Base-by-base conservation (phyloP, 2,329 filamentous ascomycete genomes). In the Aspergillus transmontanensis region DNA sequence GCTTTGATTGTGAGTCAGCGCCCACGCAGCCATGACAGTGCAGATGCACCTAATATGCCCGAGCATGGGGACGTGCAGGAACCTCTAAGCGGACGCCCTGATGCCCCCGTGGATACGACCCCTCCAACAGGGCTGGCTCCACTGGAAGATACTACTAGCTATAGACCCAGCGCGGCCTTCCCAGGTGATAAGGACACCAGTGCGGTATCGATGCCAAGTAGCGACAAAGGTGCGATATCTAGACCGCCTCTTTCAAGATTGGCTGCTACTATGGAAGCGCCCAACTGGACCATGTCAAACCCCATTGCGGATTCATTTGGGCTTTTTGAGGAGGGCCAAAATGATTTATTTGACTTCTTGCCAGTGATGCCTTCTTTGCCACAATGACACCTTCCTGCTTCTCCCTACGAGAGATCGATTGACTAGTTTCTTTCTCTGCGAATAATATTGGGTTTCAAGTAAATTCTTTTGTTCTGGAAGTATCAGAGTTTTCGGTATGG, bases 301-400 rank as follows among this genome's bases (percentile, higher is more conserved):
- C 73, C 75, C 1, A 76, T 77, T 62, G 75, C 75, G 9, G 75
- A 77, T 54, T 77, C 75, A 3, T 77, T 77, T 48, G 75, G 74
- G 6, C 66, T 77, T 10, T 77, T 77, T 34, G 75, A 77, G 46
- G 75, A 77, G 55, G 74, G 72, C 2, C 75, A 77, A 60, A 75
- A 74, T 34, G 75, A 77, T 58, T 71, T 77, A 21, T 77, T 77
- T 64, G 75, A 77, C 58, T 77, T 77, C 60, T 63, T 77, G 34
- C 75, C 75, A 21, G 72, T 72, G 61, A 75, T 76, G 73, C 73
- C 74, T 12, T 72, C 71, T 34, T 66, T 75, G 51, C 72, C 73
- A 41, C 64, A 65, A 53, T 72, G 39, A 36, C 9, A 1, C 7
- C 23, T 34, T 16, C 3, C 3, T 34, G 1, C 7, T 19, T 21